Conservation (phyloP, 2,329 filamentous ascomycete species). For the Magnaporthales sp. region DNA sequence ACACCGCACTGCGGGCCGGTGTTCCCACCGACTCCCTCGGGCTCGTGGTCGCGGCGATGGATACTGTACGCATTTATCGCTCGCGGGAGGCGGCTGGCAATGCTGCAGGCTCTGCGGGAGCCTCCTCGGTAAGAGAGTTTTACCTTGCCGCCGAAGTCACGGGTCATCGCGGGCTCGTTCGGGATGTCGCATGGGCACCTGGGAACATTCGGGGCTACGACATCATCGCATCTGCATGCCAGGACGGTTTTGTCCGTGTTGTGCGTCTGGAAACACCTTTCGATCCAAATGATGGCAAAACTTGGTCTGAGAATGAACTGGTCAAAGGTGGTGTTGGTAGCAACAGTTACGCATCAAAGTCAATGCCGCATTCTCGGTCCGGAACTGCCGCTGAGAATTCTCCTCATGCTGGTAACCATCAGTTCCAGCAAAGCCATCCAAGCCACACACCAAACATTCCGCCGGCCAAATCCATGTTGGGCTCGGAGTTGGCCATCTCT, state of each 20-base stretch:
- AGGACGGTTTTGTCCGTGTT: conserved; percentile 84
- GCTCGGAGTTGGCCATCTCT: conserved; percentile 11
- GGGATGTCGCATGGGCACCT: conserved; percentile 87
- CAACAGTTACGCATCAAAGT: neutral
- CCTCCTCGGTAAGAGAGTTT: conserved; percentile 60
- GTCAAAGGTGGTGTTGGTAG: conserved; percentile 21
- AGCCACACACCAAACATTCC: neutral
- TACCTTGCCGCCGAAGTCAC: conserved; percentile 73
- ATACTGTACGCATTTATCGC: conserved; percentile 73
- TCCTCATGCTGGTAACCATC: neutral
- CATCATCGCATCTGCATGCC: conserved; percentile 82
- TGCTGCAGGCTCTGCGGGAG: conserved; percentile 22
- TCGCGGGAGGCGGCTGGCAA: conserved; percentile 41
- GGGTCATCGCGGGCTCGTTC: conserved; percentile 67
- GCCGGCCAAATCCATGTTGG: conserved; percentile 5
- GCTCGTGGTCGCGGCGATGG: conserved; percentile 80
- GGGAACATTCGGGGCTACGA: conserved; percentile 88
- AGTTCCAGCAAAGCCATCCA: neutral
- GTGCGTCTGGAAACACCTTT: conserved; percentile 65
- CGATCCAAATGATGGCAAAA: conserved; percentile 35
- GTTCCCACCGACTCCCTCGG: conserved; percentile 70
- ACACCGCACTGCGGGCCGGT: conserved; percentile 69
- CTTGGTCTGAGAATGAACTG: conserved; percentile 40
- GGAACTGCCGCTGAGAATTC: neutral
- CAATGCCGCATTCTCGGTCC: neutral